Evolutionary conservation across 2,329 filamentous ascomycete genomes (phyloP).

Genomic region (Emmonsia crescens): DNA sequence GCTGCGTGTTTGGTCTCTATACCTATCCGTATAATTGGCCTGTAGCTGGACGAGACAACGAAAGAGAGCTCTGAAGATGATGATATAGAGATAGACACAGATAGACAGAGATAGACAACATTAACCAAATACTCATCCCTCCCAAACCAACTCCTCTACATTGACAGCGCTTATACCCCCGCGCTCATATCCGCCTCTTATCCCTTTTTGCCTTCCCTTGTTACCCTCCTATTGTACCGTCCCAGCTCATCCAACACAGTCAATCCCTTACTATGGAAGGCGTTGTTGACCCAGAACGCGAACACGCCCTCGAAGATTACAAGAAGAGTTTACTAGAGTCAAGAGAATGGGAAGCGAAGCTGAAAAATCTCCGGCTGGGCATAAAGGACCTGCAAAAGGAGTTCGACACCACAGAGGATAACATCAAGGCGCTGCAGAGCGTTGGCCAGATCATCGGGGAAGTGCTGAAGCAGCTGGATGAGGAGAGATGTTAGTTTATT

Average conservation of each 20-base stretch:
- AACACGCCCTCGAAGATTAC: slow-evolving; percentile 65
- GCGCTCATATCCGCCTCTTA: background rate
- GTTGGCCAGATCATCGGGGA: slow-evolving; percentile 99
- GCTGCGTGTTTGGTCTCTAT: background rate
- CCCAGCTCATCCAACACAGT: background rate
- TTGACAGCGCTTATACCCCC: too few relatives aligned
- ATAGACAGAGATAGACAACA: background rate
- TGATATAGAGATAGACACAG: too few relatives aligned
- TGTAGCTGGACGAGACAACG: background rate
- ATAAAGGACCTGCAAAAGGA: slow-evolving; percentile 94
- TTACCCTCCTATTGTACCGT: slow-evolving; percentile 5
- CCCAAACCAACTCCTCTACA: background rate
- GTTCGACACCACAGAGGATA: slow-evolving; percentile 94
- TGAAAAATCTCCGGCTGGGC: slow-evolving; percentile 85
- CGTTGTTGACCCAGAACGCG: slow-evolving; percentile 41
- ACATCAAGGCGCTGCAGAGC: slow-evolving; percentile 98
- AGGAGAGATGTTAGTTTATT: slow-evolving; percentile 75
- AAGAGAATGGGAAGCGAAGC: slow-evolving; percentile 96
- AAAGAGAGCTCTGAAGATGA: background rate
- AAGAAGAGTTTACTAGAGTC: slow-evolving; percentile 81
- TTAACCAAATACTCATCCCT: background rate
- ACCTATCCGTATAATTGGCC: background rate
- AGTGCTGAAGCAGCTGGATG: slow-evolving; percentile 95
- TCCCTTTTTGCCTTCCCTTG: background rate
- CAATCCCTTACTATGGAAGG: slow-evolving; percentile 26